These are phyloP conservation scores for Rhododendron kiyosumense DNA, from an alignment of 148 eudicot genomes.

Conservation along the genomic window DNA sequence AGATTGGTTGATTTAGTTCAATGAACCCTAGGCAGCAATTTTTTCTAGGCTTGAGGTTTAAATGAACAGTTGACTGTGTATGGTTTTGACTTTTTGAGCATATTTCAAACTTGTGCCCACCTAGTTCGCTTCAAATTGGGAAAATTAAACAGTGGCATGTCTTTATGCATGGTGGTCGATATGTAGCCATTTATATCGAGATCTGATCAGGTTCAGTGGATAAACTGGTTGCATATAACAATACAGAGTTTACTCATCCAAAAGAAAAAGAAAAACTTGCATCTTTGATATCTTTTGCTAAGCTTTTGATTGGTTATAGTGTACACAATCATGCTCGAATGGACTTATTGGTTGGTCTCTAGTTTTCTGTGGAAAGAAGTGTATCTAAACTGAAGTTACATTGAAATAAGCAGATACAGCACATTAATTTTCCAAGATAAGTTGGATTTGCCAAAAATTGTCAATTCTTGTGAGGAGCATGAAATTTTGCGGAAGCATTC, in stretches of 20 bases:
- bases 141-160: neutral
- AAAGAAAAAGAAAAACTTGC: neutral
- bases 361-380: neutral
- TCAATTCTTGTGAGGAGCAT: neutral
- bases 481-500: neutral
- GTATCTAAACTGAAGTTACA: no score
- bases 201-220: neutral
- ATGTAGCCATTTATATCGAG: neutral
- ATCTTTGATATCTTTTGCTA: neutral
- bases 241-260: neutral
- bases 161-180: neutral
- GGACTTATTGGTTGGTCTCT: neutral
- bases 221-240: neutral
- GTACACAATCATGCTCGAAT: neutral
- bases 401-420: neutral
- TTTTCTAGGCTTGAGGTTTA: neutral
- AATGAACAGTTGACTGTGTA: neutral
- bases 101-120: neutral
- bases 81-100: neutral
- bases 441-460: neutral
- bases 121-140: neutral
- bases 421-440: neutral
- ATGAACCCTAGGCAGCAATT: neutral
- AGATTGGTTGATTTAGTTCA: neutral
- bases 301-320: neutral